phyloP scores from a whole-genome alignment of 2,329 filamentous ascomycete genomes.

The Arthrobotrys conoides region DNA sequence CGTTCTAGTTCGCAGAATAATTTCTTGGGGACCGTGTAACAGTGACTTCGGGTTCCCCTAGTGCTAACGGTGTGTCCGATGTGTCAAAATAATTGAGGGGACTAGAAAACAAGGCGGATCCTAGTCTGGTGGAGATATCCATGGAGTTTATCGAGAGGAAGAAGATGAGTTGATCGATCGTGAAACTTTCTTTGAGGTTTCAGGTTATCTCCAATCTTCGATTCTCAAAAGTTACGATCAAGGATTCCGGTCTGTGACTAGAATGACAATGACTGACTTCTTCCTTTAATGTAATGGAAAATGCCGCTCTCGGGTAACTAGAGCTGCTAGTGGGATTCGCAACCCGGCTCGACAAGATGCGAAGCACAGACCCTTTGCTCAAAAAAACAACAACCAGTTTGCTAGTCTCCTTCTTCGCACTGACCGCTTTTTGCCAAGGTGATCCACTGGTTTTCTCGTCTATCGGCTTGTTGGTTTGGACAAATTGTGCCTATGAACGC shows the following conservation, averaged over 20 bases:
- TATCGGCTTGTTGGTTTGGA: conserved; percentile 31
- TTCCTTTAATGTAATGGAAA: conserved; percentile 11
- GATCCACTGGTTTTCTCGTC: conserved; percentile 34
- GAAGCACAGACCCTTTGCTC: conserved; percentile 19
- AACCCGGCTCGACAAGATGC: conserved; percentile 15
- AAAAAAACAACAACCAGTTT: conserved; percentile 39
- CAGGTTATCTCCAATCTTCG: conserved; percentile 16
- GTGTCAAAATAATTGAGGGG: conserved; percentile 30
- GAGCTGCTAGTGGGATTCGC: conserved; percentile 9
- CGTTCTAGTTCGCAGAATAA: conserved; percentile 15
- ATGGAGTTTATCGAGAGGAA: conserved; percentile 18
- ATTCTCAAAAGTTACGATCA: conserved; percentile 14
- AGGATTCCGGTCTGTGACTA: background rate
- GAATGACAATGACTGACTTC: conserved; percentile 21
- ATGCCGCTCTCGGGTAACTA: conserved; percentile 21
- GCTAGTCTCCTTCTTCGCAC: conserved; percentile 42
- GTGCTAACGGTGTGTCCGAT: conserved; percentile 27
- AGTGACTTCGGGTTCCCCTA: conserved; percentile 5
- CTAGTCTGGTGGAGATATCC: conserved; percentile 13
- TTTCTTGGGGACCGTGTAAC: conserved; percentile 39
- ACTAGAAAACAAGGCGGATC: conserved; percentile 19
- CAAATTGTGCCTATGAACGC: conserved; percentile 37
- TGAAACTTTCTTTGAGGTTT: conserved; percentile 38
- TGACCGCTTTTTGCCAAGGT: conserved; percentile 37
- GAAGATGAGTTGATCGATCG: conserved; percentile 41